Base-by-base conservation (phyloP, 345 rosid species). In the Cardiospermum halicacabum region DNA sequence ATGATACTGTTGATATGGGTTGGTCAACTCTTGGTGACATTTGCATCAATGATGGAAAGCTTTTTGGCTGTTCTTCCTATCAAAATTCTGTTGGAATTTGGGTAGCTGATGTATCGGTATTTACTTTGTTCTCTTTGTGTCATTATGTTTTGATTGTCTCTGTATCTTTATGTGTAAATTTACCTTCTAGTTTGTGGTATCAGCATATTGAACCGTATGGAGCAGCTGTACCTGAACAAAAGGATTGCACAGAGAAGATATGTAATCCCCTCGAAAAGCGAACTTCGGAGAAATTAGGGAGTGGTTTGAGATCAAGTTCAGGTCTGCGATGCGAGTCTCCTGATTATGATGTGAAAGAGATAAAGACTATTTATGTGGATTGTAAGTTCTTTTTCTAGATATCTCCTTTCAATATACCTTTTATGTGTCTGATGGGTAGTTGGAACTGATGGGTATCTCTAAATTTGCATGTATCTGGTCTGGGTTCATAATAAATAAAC, bases 21-120 rank as follows among this genome's bases (percentile, higher is more conserved):
- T 95, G 99, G 96, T 91, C 94, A 58, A 79, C 86, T 10, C 96
- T 95, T 60, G 86, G 90, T 71, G 96, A 95, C 77, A 77, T 89
- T 60, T 89, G 94, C 80, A 86, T 89, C 75, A 85, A 84, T 30
- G 92, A 89, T 54, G 92, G 85, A 65, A 91, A 91, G 73, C 84
- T 95, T 76, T 60, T 95, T 77, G 96, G 96, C 51, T 91, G 96
- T 70, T 95, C 99, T 7, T 82, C 77, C 71, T 87, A 82, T 73
- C 86, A 57, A 75, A 86, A 86, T 76, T 83, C 94, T 58, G 88
- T 95, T 42, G 96, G 89, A 68, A 84, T 91, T 70, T 95, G 99
- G 99, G 94, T 81, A 56, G 89, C 87, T 16, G 96, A 95, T 82
- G 69, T 74, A 45, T 75, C 83, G 81, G 99, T 95, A 87, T 47